Percentiles rank a stretch among this genome's conserved stretches.
These are phyloP conservation scores for Cutaneotrichosporon spelunceum DNA, from an alignment of 1,284 basidiomycete genomes.

Conservation along the genomic window DNA sequence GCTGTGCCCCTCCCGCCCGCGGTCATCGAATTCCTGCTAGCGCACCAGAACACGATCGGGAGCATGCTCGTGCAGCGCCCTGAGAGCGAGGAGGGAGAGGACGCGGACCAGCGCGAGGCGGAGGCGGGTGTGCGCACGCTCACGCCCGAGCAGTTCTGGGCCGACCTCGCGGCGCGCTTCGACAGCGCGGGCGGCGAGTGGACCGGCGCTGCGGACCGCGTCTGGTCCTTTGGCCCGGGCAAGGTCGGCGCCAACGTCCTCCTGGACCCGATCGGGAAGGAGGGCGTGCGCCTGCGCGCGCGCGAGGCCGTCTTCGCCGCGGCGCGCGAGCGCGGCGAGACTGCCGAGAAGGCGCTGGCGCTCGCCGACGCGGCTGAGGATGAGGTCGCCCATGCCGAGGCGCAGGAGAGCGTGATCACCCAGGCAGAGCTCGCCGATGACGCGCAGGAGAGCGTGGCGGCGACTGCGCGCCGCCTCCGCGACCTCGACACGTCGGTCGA, in stretches of 20 bases:
- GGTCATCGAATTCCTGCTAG: conserved; percentile 70
- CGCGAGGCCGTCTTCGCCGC: conserved; percentile 42
- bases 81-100: conserved; percentile 29
- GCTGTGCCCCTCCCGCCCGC: conserved; percentile 70
- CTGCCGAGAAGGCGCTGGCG: conserved; percentile 45
- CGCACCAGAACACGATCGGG: conserved; percentile 57
- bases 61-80: conserved; percentile 44
- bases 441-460: conserved; percentile 21
- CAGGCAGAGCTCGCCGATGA: conserved; percentile 28
- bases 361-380: conserved; percentile 32
- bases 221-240: conserved; percentile 92
- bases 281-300: conserved; percentile 31
- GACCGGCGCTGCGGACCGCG: conserved; percentile 65
- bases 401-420: no score
- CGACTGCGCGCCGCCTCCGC: conserved; percentile 45
- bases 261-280: conserved; percentile 59
- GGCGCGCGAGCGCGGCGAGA: conserved; percentile 45
- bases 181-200: conserved; percentile 74
- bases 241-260: conserved; percentile 81
- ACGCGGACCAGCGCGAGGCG: conserved; percentile 46
- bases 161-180: conserved; percentile 63
- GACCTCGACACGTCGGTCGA: conserved; percentile 83
- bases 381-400: conserved; percentile 19
- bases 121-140: conserved; percentile 57
- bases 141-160: conserved; percentile 77